Percentiles rank a stretch among this genome's conserved stretches.
Conservation (phyloP, 1,284 basidiomycete genomes). For the Malassezia dermatis region DNA sequence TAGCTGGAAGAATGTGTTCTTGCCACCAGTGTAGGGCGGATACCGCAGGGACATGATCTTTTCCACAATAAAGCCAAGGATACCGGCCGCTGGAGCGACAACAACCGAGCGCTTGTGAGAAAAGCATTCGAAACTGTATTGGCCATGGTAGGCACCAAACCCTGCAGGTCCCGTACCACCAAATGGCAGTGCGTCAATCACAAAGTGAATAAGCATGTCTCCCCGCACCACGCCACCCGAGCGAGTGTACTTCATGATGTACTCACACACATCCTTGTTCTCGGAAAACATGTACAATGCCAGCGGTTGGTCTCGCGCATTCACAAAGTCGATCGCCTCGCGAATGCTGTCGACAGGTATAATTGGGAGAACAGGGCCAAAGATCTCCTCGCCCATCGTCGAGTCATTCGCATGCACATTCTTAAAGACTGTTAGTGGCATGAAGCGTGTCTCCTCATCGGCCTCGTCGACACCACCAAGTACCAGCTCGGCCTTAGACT, state of each 20-base stretch:
- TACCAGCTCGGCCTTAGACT: conserved; percentile 62
- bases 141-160: conserved; percentile 52
- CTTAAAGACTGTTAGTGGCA: conserved; percentile 60
- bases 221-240: conserved; percentile 28
- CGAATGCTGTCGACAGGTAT: conserved; percentile 56
- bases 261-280: conserved; percentile 56
- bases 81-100: conserved; percentile 49
- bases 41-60: conserved; percentile 44
- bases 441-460: conserved; percentile 56
- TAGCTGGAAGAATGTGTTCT: conserved; percentile 27
- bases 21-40: conserved; percentile 45
- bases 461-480: conserved; percentile 57
- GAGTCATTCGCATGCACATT: conserved; percentile 56
- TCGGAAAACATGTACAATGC: conserved; percentile 66
- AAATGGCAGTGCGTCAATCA: conserved; percentile 54
- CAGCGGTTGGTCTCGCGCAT: conserved; percentile 60
- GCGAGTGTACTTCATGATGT: conserved; percentile 48
- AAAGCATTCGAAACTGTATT: conserved; percentile 53
- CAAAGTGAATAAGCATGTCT: conserved; percentile 50
- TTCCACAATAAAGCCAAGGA: conserved; percentile 46
- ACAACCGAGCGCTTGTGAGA: conserved; percentile 51
- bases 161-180: conserved; percentile 51
- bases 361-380: conserved; percentile 66
- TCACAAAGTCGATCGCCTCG: conserved; percentile 44
- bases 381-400: conserved; percentile 62